A percentile compares a stretch with the other conserved stretches of the same genome.
Conservation (phyloP, 2,329 filamentous ascomycete species). For the Diaporthe sp. region DNA sequence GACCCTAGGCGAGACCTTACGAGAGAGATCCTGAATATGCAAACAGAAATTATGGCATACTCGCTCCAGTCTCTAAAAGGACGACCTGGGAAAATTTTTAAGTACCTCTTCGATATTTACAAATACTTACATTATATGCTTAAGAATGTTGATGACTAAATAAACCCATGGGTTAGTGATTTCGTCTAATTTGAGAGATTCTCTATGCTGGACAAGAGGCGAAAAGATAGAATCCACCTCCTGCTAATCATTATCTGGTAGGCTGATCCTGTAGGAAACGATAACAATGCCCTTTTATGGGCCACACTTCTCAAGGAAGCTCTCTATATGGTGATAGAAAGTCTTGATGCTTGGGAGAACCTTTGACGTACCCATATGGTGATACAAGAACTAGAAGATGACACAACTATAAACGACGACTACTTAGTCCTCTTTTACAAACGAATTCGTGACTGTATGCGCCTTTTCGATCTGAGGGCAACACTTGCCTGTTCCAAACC, state of each 20-base stretch:
- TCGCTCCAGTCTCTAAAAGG: too few relatives aligned
- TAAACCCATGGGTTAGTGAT: not conserved
- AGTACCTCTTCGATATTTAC: not conserved
- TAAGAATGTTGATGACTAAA: accelerated
- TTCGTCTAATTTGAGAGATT: too few relatives aligned
- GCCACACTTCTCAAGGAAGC: not conserved
- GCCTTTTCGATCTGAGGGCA: not conserved
- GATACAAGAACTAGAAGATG: not conserved
- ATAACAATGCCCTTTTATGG: not conserved
- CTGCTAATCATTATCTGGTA: not conserved
- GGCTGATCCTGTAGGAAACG: not conserved
- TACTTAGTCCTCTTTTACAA: too few relatives aligned
- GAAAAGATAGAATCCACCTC: too few relatives aligned
- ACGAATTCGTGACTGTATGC: accelerated
- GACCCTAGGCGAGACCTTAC: accelerated
- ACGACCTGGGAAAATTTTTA: too few relatives aligned
- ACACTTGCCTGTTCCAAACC: not conserved
- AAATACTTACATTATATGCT: not conserved
- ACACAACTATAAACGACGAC: accelerated
- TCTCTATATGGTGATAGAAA: not conserved
- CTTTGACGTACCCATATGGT: accelerated
- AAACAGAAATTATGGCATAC: too few relatives aligned
- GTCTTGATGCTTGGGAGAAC: not conserved
- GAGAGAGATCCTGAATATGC: too few relatives aligned
- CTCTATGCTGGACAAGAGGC: too few relatives aligned